Percentiles rank a stretch among this genome's conserved stretches.
Evolutionary conservation across 441 rosid species (phyloP).

Genomic region (Gossypium schwendimanii): DNA sequence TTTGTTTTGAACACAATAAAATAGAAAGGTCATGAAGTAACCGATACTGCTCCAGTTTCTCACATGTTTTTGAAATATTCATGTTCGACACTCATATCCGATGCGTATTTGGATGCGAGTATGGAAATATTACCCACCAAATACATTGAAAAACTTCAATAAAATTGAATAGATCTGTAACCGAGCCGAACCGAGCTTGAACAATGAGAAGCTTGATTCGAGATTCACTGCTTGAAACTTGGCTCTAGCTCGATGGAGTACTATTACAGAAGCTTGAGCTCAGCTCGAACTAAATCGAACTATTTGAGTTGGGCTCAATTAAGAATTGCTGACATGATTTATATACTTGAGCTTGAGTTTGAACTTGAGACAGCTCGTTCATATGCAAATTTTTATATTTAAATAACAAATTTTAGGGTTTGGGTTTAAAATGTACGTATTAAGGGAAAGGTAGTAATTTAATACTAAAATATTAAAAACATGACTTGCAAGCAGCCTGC

Average conservation of each 20-base stretch:
- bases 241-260: neutral
- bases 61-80: neutral
- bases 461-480: neutral
- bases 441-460: neutral
- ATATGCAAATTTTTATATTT: neutral
- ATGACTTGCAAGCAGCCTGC: neutral
- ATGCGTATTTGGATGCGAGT: neutral
- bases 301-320: no score
- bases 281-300: no score
- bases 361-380: neutral
- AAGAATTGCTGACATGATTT: neutral
- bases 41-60: neutral
- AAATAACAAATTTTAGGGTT: neutral
- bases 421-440: neutral
- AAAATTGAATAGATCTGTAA: neutral
- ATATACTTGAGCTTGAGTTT: neutral
- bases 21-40: neutral
- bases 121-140: neutral
- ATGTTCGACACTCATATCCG: neutral
- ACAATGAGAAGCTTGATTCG: neutral
- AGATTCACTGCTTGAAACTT: neutral
- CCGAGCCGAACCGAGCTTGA: neutral
- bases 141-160: neutral
- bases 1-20: neutral
- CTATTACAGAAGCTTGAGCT: no score